Conservation (phyloP, 2,329 filamentous ascomycete species). For the Colletotrichum tabaci region DNA sequence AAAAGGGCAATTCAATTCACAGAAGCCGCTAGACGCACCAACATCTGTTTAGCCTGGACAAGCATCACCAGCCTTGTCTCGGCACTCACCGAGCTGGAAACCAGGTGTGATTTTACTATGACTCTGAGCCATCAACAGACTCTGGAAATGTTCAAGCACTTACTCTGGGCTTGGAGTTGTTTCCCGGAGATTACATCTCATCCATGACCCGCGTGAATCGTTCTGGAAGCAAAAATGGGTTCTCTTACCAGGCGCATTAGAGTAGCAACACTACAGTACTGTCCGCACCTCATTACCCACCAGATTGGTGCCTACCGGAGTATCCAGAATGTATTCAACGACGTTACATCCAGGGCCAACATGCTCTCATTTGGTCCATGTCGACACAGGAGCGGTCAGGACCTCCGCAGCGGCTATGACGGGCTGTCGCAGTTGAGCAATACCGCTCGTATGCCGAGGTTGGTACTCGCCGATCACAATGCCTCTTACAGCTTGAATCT, state of each 20-base stretch:
- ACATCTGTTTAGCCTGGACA: conserved; percentile 14
- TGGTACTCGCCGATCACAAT: conserved; percentile 30
- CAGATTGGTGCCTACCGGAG: neutral
- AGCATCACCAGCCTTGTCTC: neutral
- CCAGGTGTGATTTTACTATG: neutral
- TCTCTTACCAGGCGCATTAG: neutral
- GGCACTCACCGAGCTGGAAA: neutral
- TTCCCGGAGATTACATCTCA: neutral
- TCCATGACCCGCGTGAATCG: neutral
- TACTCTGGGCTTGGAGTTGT: neutral
- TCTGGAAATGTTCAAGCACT: neutral
- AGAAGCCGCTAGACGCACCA: neutral
- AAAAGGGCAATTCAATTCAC: neutral
- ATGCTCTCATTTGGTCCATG: neutral
- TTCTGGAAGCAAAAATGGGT: conserved; percentile 12
- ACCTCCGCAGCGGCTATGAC: conserved; percentile 5
- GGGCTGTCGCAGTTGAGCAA: conserved; percentile 6
- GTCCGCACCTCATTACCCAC: neutral
- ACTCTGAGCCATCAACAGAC: neutral
- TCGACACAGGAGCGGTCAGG: conserved; percentile 9
- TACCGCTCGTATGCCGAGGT: neutral
- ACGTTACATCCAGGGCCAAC: conserved; percentile 8
- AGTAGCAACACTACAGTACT: neutral
- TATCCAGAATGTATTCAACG: neutral
- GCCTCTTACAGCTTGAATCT: neutral